Evolutionary conservation across 768 basidiomycete genomes (phyloP), one percentile per base, ranked within the genome.

Genomic region (Boletus rubescentipes): DNA sequence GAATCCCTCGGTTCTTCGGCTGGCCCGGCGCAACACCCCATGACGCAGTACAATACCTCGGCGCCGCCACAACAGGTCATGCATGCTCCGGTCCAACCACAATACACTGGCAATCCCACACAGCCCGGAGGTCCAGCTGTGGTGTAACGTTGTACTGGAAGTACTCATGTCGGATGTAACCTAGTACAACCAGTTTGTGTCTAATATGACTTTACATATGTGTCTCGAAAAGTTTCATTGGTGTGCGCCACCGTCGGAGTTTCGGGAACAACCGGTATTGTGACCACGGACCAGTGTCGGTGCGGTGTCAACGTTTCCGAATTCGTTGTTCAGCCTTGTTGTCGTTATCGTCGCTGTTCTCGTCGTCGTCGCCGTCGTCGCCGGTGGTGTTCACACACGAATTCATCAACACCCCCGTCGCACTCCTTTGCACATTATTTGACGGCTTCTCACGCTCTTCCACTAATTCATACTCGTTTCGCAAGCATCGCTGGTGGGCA

Each of bases 201-300:
- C n/a, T n/a, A n/a, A n/a, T n/a, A n/a, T n/a, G n/a, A n/a, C n/a
- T n/a, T n/a, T n/a, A n/a, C n/a, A n/a, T n/a, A n/a, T n/a, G n/a
- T n/a, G n/a, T n/a, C n/a, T n/a, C n/a, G n/a, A n/a, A n/a, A n/a
- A n/a, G n/a, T n/a, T n/a, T n/a, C n/a, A n/a, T n/a, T n/a, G 15
- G 5, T 37, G n/a, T 18, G 46, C 48, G 65, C 62, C 65, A 64
- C 62, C 2, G 48, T 63, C 68, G 68, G 68, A 70, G 68, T 68
- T 68, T 61, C 67, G 67, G 68, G 58, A 52, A 49, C 35, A 31
- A 26, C 66, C 68, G 68, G 54, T 14, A 39, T 51, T 61, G 60
- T 53, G 60, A 55, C 47, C 40, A 42, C 50, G 45, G 50, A 47
- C 51, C 39, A 31, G 36, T 35, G 55, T 46, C 53, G 44, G 49